Evolutionary conservation across 1,139 yeast genomes (phyloP).

Genomic region (Blastobotrys arbuscula): DNA sequence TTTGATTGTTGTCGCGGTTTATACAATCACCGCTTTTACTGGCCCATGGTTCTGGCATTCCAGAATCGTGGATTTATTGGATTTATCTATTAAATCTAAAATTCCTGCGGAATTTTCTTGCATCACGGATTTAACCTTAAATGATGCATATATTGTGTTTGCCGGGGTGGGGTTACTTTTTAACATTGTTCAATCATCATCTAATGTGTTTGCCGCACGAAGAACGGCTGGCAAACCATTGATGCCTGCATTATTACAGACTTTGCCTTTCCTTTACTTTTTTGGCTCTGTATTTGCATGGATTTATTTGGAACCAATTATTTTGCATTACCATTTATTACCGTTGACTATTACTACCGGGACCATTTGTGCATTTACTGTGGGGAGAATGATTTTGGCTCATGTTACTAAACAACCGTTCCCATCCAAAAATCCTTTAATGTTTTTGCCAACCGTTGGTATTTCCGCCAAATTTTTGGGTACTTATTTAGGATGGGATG

Average conservation of each 20-base stretch:
- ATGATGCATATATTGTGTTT: constrained; percentile 43
- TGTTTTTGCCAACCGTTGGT: constrained; percentile 60
- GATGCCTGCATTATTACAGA: constrained; percentile 52
- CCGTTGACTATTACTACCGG: constrained; percentile 70
- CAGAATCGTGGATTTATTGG: constrained; percentile 23
- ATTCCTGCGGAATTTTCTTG: not conserved
- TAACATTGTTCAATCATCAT: constrained; percentile 67
- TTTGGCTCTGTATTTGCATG: constrained; percentile 50
- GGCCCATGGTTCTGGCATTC: constrained; percentile 62
- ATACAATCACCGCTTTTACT: constrained; percentile 54
- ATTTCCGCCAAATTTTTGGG: constrained; percentile 37
- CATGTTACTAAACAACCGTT: constrained; percentile 76
- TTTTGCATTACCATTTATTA: constrained; percentile 44
- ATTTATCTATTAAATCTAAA: not conserved
- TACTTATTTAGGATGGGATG: constrained; percentile 28
- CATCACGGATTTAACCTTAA: constrained; percentile 26
- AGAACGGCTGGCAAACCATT: constrained; percentile 31
- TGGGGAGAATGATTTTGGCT: constrained; percentile 84
- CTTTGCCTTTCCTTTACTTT: constrained; percentile 65
- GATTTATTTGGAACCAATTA: constrained; percentile 41
- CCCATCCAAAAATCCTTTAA: constrained; percentile 68
- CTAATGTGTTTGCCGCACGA: constrained; percentile 58
- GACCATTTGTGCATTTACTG: constrained; percentile 70
- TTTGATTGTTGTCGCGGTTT: constrained; percentile 52
- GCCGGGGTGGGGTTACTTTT: constrained; percentile 58